Conservation (phyloP, 306 rosid species). For the Cucumis cinereus region DNA sequence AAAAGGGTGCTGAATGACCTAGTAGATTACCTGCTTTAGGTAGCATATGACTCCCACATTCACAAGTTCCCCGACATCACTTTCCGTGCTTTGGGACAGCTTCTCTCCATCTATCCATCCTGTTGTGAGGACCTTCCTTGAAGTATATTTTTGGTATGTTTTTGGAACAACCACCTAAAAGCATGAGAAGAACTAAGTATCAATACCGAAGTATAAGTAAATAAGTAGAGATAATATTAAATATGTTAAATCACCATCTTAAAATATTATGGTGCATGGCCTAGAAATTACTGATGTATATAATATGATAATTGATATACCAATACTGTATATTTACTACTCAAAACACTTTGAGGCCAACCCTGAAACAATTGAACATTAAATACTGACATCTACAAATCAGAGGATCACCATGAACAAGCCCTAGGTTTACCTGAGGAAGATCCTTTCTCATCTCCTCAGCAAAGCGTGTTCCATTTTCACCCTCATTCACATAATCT, state of each 20-base stretch:
- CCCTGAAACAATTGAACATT: neutral
- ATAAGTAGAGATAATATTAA: too few species aligned
- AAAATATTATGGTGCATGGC: neutral
- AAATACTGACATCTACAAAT: neutral
- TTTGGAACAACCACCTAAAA: constrained; percentile 88
- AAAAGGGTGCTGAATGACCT: neutral
- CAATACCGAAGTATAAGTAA: neutral
- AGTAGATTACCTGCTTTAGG: constrained; percentile 63
- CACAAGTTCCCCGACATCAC: constrained; percentile 90
- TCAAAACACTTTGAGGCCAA: neutral
- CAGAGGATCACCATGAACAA: constrained; percentile 2
- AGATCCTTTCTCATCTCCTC: constrained; percentile 97
- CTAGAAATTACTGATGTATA: neutral
- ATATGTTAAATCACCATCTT: neutral
- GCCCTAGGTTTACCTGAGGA: constrained; percentile 60
- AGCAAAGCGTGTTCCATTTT: constrained; percentile 76
- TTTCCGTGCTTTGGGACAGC: constrained; percentile 90
- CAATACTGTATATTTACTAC: neutral
- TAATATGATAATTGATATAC: neutral
- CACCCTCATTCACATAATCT: constrained; percentile 92
- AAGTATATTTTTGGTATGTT: constrained; percentile 69
- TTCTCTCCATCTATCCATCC: constrained; percentile 91
- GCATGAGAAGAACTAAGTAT: neutral
- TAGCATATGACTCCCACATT: constrained; percentile 99
- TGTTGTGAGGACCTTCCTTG: constrained; percentile 95